Conservation (phyloP, 345 rosid genomes). For the Aurinia saxatilis region DNA sequence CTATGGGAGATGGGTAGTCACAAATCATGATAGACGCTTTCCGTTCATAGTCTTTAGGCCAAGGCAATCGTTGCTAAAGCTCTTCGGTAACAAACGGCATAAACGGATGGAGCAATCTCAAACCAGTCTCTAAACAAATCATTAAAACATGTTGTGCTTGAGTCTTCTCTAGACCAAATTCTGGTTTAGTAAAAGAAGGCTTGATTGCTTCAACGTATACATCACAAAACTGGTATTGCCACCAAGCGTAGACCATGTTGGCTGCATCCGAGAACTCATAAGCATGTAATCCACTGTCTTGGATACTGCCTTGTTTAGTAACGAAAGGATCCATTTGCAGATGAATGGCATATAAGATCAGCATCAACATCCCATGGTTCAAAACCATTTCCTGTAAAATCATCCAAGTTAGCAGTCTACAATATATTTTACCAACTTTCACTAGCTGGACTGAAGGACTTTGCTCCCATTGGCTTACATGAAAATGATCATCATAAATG, state of each 20-base stretch:
- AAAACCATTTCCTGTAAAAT: too few relatives aligned
- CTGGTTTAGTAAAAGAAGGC: slow-evolving; percentile 40
- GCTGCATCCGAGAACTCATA: slow-evolving; percentile 65
- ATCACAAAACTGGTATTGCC: slow-evolving; percentile 76
- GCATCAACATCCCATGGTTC: too few relatives aligned
- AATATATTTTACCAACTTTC: too few relatives aligned
- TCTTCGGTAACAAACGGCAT: slow-evolving; percentile 87
- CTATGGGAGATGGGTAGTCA: slow-evolving; percentile 45
- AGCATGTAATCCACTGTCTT: slow-evolving; percentile 17
- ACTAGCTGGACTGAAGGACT: too few relatives aligned
- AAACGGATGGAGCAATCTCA: slow-evolving; percentile 76
- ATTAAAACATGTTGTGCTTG: slow-evolving; percentile 51
- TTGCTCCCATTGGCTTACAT: too few relatives aligned
- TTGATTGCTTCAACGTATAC: slow-evolving; percentile 71
- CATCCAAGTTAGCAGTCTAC: too few relatives aligned
- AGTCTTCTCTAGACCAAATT: slow-evolving; percentile 26
- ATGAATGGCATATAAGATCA: too few relatives aligned
- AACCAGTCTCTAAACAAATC: slow-evolving; percentile 65
- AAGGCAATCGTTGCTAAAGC: slow-evolving; percentile 75
- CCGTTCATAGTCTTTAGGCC: slow-evolving; percentile 24
- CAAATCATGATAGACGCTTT: slow-evolving; percentile 62
- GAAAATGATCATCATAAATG: too few relatives aligned
- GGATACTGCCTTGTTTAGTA: too few relatives aligned
- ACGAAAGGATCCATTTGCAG: too few relatives aligned
- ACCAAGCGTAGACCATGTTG: too few relatives aligned